Percentiles rank a stretch among this genome's conserved stretches.
Conservation (phyloP, 495 filamentous ascomycete genomes). For the Lepraria neglecta region DNA sequence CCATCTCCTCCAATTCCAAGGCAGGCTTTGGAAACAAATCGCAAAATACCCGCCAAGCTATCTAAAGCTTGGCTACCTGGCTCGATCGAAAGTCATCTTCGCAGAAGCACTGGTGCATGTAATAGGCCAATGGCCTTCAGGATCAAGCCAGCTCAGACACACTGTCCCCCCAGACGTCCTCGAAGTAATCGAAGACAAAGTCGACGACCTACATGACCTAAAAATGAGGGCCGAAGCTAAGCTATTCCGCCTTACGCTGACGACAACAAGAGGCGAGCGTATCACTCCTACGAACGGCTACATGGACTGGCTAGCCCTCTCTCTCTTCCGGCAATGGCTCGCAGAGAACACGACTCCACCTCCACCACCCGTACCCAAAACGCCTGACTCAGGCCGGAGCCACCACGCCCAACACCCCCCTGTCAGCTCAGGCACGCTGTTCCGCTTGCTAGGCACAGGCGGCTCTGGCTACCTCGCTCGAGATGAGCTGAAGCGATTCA, state of each 20-base stretch:
- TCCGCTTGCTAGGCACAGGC: slow-evolving; percentile 58
- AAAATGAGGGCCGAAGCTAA: slow-evolving; percentile 63
- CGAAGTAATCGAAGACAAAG: slow-evolving; percentile 86
- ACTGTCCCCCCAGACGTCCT: slow-evolving; percentile 65
- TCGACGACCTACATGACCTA: slow-evolving; percentile 69
- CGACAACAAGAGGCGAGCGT: slow-evolving; percentile 70
- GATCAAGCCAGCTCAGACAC: slow-evolving; percentile 65
- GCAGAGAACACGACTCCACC: slow-evolving; percentile 77
- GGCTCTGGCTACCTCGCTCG: slow-evolving; percentile 64
- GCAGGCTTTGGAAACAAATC: slow-evolving; percentile 84
- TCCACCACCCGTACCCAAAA: slow-evolving; percentile 45
- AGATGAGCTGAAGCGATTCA: slow-evolving; percentile 81
- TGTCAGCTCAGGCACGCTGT: slow-evolving; percentile 53
- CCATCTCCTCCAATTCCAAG: slow-evolving; percentile 84
- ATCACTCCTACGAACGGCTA: slow-evolving; percentile 72
- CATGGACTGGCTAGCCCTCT: slow-evolving; percentile 80
- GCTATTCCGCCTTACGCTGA: slow-evolving; percentile 73
- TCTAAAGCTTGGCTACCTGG: slow-evolving; percentile 79
- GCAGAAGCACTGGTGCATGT: slow-evolving; percentile 85
- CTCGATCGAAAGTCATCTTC: slow-evolving; percentile 79
- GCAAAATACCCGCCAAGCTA: slow-evolving; percentile 90
- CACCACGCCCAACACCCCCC: slow-evolving; percentile 26
- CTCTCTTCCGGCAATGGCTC: slow-evolving; percentile 82
- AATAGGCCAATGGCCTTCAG: slow-evolving; percentile 83
- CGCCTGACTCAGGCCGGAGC: slow-evolving; percentile 25